These are phyloP conservation scores for Daldinia eschscholtzii DNA, from an alignment of 2,329 filamentous ascomycete species.

Conservation along the genomic window DNA sequence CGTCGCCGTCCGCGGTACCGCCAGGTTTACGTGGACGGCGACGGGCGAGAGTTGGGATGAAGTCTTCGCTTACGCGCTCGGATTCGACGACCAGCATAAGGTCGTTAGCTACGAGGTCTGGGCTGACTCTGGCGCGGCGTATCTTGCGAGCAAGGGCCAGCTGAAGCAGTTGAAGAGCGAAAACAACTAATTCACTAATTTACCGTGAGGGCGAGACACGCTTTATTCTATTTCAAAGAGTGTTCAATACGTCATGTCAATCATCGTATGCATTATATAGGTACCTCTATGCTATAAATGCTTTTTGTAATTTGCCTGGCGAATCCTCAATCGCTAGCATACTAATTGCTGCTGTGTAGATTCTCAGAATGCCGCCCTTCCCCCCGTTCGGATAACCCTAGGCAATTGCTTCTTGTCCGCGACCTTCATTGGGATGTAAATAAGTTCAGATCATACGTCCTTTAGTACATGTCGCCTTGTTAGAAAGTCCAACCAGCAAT, in stretches of 20 bases:
- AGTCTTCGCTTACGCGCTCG: slow-evolving; percentile 53
- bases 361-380: background rate
- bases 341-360: slow-evolving; percentile 1
- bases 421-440: background rate
- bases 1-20: slow-evolving; percentile 52
- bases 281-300: background rate
- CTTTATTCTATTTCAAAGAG: background rate
- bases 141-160: slow-evolving; percentile 70
- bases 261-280: background rate
- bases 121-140: slow-evolving; percentile 56
- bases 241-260: background rate
- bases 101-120: slow-evolving; percentile 54
- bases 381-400: background rate
- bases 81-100: slow-evolving; percentile 48
- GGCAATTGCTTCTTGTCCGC: background rate
- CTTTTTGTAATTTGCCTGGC: background rate
- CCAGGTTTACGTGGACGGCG: slow-evolving; percentile 52
- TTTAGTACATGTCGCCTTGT: background rate
- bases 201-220: background rate
- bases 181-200: background rate
- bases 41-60: slow-evolving; percentile 54
- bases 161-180: slow-evolving; percentile 53
- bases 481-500: background rate
- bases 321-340: background rate
- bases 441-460: background rate